Evolutionary conservation across 75 land plant species (phyloP), one percentile per base, ranked within the genome.

Genomic region (Pinus tabuliformis): DNA sequence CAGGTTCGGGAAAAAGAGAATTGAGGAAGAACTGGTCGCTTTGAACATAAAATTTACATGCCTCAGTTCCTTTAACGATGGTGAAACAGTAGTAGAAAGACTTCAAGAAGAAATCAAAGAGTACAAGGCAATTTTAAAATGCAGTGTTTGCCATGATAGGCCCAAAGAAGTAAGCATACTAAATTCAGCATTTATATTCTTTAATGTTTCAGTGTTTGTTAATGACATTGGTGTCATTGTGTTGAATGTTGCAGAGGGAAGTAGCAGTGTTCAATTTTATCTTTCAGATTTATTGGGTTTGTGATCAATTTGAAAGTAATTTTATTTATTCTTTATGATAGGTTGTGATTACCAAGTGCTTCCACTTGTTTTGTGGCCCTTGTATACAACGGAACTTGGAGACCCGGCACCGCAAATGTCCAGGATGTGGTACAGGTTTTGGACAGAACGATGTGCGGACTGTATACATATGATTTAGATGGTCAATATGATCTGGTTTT

Each of bases 311-410:
- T 62, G 54, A 36, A 11, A 52, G 26, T 11, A 39, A 77, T 18
- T 36, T 70, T 15, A 58, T 54, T 59, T 62, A 56, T 57, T 45
- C 66, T 71, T 73, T 58, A 76, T 81, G 82, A 57, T 89, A 97
- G 99, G 99, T 97, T 72, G 99, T 94, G 33, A 91, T 97, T 77
- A 89, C 99, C 36, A 94, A 97, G 77, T 97, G 99, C 82, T 94
- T 80, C 85, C 99, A 97, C 77, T 76, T 97, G 49, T 97, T 97
- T 79, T 97, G 99, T 80, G 70, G 78, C 70, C 91, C 90, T n/a
- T 97, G 99, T 73, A 84, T 97, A 17, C 93, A 89, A 59, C 84
- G 78, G 81, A 85, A 87, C 39, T 33, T 88, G 64, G 93, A 91
- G 58, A 83, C 70, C 71, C 92, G 98, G 22, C 98, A 94, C 37